A percentile compares a stretch with the other conserved stretches of the same genome.
phyloP scores from a whole-genome alignment of 495 filamentous ascomycete genomes.

The Trichoderma virens region DNA sequence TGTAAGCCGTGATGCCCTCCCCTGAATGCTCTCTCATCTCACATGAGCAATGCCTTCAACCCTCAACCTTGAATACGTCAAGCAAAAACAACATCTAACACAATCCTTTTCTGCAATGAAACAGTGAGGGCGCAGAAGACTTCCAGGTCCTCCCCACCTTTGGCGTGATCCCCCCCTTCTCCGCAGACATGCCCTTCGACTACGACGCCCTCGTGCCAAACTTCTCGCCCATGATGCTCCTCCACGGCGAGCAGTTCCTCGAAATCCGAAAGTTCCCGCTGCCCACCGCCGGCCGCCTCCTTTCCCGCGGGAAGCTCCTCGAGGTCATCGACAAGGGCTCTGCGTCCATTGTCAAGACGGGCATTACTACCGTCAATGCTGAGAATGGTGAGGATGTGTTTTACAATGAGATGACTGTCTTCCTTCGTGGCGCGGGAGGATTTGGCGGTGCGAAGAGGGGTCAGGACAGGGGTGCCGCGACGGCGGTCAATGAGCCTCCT shows the following conservation, averaged over 20 bases:
- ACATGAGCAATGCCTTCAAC: neutral
- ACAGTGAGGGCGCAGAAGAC: conserved; percentile 68
- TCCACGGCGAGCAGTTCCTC: conserved; percentile 98
- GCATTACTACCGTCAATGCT: conserved; percentile 67
- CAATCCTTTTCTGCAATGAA: conserved; percentile 13
- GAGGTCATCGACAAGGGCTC: conserved; percentile 95
- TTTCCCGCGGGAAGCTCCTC: conserved; percentile 78
- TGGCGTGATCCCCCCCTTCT: conserved; percentile 90
- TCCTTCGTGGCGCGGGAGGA: conserved; percentile 86
- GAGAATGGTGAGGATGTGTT: conserved; percentile 86
- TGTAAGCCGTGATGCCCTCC: conserved; percentile 22
- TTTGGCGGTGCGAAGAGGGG: conserved; percentile 84
- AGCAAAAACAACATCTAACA: neutral
- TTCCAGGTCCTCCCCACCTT: conserved; percentile 94
- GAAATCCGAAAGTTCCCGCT: conserved; percentile 92
- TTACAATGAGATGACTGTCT: conserved; percentile 90
- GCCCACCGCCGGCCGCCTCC: conserved; percentile 73
- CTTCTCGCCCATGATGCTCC: conserved; percentile 97
- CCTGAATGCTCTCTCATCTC: neutral
- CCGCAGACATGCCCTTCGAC: conserved; percentile 71
- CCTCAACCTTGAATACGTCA: neutral
- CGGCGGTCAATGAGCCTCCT: conserved; percentile 70
- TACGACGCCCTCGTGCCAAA: conserved; percentile 81
- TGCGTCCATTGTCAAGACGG: conserved; percentile 75
- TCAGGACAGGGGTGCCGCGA: conserved; percentile 67